Conservation (phyloP, 305 asterid genomes). For the Fraxinus sp. region DNA sequence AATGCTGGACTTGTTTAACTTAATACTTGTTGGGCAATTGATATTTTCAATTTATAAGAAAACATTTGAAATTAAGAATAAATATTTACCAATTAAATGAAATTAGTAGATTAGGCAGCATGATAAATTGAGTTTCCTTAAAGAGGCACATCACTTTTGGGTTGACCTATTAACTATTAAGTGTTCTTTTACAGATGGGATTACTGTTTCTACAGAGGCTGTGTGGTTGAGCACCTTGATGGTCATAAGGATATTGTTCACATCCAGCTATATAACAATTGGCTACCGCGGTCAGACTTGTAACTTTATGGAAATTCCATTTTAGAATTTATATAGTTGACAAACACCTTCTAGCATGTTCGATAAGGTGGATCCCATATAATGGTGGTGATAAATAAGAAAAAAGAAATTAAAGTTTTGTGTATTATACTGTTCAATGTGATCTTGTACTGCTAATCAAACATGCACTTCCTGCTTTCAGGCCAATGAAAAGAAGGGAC, state of each 20-base stretch:
- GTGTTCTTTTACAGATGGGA: conserved; percentile 68
- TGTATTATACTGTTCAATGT: not conserved
- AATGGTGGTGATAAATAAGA: not conserved
- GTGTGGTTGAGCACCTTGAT: conserved; percentile 75
- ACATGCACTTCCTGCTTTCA: conserved; percentile 25
- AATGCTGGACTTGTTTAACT: not conserved
- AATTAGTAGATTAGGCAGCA: not conserved
- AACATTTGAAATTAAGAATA: not conserved
- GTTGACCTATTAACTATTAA: not conserved
- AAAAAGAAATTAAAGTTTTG: not conserved
- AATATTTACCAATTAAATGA: not conserved
- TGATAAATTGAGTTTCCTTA: not conserved
- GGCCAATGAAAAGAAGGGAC: conserved; percentile 85
- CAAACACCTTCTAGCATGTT: not conserved
- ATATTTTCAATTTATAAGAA: not conserved
- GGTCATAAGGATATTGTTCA: conserved; percentile 82
- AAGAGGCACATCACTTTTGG: not conserved
- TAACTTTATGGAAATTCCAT: conserved; percentile 6
- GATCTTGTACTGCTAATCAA: not conserved
- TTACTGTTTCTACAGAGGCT: conserved; percentile 62
- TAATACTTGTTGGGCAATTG: not conserved
- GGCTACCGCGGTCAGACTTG: conserved; percentile 70
- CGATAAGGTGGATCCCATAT: not conserved
- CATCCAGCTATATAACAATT: conserved; percentile 61
- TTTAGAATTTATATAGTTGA: not conserved